Percentiles rank a stretch among this genome's conserved stretches.
phyloP scores from a whole-genome alignment of 257 asterid genomes.

The Solanum chmielewskii region DNA sequence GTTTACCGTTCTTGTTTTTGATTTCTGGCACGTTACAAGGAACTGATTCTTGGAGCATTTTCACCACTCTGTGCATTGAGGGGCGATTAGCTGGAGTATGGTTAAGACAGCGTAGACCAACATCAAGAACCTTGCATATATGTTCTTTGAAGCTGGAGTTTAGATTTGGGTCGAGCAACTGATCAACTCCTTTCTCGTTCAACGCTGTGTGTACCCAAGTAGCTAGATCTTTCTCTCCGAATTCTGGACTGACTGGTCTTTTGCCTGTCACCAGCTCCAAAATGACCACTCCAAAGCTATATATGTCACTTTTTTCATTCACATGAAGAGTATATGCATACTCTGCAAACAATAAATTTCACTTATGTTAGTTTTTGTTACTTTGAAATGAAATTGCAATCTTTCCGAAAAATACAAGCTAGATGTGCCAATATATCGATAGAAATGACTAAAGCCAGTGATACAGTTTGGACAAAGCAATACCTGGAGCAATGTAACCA shows the following conservation, averaged over 20 bases:
- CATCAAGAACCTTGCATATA: constrained; percentile 30
- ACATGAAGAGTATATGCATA: constrained; percentile 72
- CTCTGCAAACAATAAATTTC: constrained; percentile 23
- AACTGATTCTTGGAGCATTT: constrained; percentile 40
- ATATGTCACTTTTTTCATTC: constrained; percentile 68
- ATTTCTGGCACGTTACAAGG: background rate
- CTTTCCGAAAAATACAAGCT: background rate
- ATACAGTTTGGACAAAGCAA: background rate
- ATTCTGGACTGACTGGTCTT: constrained; percentile 27
- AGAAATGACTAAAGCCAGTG: background rate
- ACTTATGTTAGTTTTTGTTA: background rate
- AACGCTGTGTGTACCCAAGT: constrained; percentile 34
- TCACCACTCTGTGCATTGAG: constrained; percentile 65
- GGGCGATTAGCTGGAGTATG: constrained; percentile 55
- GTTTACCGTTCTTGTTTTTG: constrained; percentile 7
- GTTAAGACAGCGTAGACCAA: constrained; percentile 50
- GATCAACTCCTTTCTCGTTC: constrained; percentile 29
- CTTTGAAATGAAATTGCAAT: background rate
- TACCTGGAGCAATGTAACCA: constrained; percentile 97
- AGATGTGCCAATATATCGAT: background rate
- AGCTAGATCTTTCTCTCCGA: constrained; percentile 43
- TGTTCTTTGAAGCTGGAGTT: constrained; percentile 26
- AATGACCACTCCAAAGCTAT: constrained; percentile 69
- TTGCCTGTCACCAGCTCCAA: constrained; percentile 66
- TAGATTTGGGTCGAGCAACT: constrained; percentile 41